These are phyloP conservation scores for Ustilago lituana DNA, from an alignment of 1,284 basidiomycete genomes.

Conservation along the genomic window DNA sequence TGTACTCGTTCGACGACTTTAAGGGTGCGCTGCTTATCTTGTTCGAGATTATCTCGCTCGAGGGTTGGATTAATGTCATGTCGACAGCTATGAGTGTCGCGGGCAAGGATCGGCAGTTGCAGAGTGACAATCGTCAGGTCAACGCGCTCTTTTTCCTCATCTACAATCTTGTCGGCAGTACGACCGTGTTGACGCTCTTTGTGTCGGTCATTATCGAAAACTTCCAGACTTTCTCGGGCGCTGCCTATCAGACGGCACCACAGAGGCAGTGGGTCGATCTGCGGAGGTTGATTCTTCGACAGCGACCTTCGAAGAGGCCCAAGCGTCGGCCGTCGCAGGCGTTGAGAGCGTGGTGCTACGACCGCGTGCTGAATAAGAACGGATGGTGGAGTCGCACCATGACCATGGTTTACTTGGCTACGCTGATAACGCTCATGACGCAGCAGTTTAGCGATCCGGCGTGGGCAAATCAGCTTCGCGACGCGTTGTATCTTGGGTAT, in stretches of 20 bases:
- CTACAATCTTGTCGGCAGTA: conserved; percentile 90
- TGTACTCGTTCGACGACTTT: conserved; percentile 92
- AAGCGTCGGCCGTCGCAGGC: conserved; percentile 72
- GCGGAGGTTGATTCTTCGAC: conserved; percentile 85
- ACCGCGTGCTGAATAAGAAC: conserved; percentile 87
- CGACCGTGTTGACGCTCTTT: conserved; percentile 74
- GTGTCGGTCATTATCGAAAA: conserved; percentile 90
- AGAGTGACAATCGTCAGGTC: conserved; percentile 59
- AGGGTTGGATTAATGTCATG: conserved; percentile 97
- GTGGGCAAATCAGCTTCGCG: conserved; percentile 75
- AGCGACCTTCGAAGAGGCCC: conserved; percentile 85
- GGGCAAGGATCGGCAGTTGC: conserved; percentile 69
- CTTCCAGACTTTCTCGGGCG: conserved; percentile 82
- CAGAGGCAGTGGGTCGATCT: conserved; percentile 96
- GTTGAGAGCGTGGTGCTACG: conserved; percentile 87
- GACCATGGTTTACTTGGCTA: conserved; percentile 83
- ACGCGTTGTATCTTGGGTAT: conserved; percentile 80
- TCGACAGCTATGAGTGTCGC: conserved; percentile 81
- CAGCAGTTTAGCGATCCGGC: conserved; percentile 77
- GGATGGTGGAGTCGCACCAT: conserved; percentile 91
- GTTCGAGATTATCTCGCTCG: conserved; percentile 92
- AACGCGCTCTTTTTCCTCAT: conserved; percentile 90
- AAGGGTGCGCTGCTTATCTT: conserved; percentile 85
- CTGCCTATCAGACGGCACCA: conserved; percentile 78
- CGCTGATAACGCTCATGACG: conserved; percentile 86